Conservation (phyloP, 73 alveolate species). For the Paramecium biaurelia region DNA sequence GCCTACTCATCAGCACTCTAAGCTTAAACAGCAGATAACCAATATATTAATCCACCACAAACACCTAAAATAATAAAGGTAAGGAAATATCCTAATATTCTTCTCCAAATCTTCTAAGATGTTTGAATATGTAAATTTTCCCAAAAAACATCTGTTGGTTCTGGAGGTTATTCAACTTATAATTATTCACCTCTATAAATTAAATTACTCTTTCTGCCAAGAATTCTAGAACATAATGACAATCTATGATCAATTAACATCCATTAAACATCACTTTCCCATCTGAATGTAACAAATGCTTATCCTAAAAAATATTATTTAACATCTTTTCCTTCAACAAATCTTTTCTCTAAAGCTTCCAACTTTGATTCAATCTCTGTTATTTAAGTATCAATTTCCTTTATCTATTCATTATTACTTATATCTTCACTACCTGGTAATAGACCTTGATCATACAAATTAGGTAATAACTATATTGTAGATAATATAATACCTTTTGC, state of each 20-base stretch:
- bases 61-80: slow-evolving; percentile 49
- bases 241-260: neutral
- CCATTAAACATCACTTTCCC: slow-evolving; percentile 57
- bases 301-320: slow-evolving; percentile 43
- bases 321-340: slow-evolving; percentile 17
- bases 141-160: slow-evolving; percentile 87
- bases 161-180: slow-evolving; percentile 74
- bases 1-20: slow-evolving; percentile 56
- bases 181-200: slow-evolving; percentile 37
- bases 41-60: slow-evolving; percentile 67
- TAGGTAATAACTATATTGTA: neutral
- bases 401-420: neutral
- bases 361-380: neutral
- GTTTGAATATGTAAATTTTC: slow-evolving; percentile 68
- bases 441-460: neutral
- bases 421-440: neutral
- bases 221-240: neutral
- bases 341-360: slow-evolving; percentile 30
- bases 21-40: slow-evolving; percentile 48
- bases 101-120: slow-evolving; percentile 40
- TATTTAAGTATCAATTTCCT: neutral
- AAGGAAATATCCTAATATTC: slow-evolving; percentile 47
- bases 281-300: slow-evolving; percentile 61
- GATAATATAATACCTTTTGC: neutral
- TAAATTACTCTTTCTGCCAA: slow-evolving; percentile 29